Evolutionary conservation across 257 asterid genomes (phyloP).

Genomic region (Solanum sejunctum): DNA sequence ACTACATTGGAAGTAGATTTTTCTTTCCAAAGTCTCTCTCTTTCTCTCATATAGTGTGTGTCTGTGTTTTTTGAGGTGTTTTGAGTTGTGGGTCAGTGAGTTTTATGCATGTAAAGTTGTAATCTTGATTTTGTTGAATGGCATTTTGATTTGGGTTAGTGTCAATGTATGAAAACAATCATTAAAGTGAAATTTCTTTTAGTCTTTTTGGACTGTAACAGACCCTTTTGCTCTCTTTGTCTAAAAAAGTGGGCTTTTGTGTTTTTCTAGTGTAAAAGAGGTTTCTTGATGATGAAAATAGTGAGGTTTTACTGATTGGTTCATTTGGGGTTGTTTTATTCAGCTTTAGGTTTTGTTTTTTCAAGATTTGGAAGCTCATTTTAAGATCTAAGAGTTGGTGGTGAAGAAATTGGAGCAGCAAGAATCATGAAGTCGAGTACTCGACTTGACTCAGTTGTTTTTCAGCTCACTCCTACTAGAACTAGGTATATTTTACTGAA

Average conservation of each 20-base stretch:
- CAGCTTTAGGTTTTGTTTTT: background rate
- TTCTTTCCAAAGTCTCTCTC: slow-evolving; percentile 4
- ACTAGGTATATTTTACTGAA: slow-evolving; percentile 39
- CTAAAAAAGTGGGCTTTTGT: background rate
- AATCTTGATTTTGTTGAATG: background rate
- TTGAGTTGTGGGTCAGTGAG: background rate
- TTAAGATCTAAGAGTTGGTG: slow-evolving; percentile 32
- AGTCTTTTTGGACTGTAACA: background rate
- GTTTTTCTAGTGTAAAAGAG: background rate
- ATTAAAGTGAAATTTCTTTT: background rate
- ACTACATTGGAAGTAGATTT: background rate
- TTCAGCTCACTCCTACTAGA: slow-evolving; percentile 94
- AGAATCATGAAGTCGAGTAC: slow-evolving; percentile 51
- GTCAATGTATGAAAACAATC: background rate
- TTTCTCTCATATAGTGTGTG: background rate
- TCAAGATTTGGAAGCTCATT: background rate
- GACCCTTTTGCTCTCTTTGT: background rate
- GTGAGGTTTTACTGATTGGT: background rate
- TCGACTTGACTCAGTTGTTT: slow-evolving; percentile 68
- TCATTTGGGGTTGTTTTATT: background rate
- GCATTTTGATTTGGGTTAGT: background rate
- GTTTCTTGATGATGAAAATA: background rate
- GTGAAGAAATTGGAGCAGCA: slow-evolving; percentile 10
- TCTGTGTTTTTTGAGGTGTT: background rate
- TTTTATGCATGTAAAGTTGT: background rate